Conservation (phyloP, 2,329 filamentous ascomycete species). For the Microcyclosporella mali region DNA sequence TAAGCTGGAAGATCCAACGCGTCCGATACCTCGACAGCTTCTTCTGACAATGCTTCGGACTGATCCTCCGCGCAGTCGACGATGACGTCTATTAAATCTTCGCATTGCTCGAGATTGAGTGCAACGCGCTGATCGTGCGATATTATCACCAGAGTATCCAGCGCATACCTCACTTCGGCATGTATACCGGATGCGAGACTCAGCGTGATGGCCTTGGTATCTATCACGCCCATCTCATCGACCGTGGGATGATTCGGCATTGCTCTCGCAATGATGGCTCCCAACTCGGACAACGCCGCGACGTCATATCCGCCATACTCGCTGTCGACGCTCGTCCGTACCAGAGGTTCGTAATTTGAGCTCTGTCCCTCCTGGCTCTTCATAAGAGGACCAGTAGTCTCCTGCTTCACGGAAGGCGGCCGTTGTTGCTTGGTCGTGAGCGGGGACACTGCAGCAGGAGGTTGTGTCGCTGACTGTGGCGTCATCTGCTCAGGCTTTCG, state of each 20-base stretch:
- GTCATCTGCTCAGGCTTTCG: slow-evolving; percentile 28
- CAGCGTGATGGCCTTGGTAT: slow-evolving; percentile 82
- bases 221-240: slow-evolving; percentile 76
- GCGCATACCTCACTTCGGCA: slow-evolving; percentile 78
- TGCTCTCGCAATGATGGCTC: slow-evolving; percentile 59
- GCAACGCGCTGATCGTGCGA: slow-evolving; percentile 58
- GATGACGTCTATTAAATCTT: slow-evolving; percentile 81
- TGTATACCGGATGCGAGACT: slow-evolving; percentile 86
- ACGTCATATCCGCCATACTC: slow-evolving; percentile 62
- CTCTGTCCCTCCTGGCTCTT: slow-evolving; percentile 31
- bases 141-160: slow-evolving; percentile 74
- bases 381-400: slow-evolving; percentile 24
- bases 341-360: slow-evolving; percentile 26
- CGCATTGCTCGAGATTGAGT: slow-evolving; percentile 68
- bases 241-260: slow-evolving; percentile 71
- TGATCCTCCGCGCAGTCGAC: slow-evolving; percentile 90
- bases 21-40: slow-evolving; percentile 79
- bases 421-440: slow-evolving; percentile 23
- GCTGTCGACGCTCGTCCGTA: slow-evolving; percentile 31
- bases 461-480: slow-evolving; percentile 19
- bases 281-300: slow-evolving; percentile 57
- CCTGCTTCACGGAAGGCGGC: slow-evolving; percentile 28
- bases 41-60: slow-evolving; percentile 74
- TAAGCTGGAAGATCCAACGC: slow-evolving; percentile 77
- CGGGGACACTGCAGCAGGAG: slow-evolving; percentile 25